Evolutionary conservation across 768 basidiomycete genomes (phyloP), one percentile per base, ranked within the genome.

Genomic region (Mycena crocata): DNA sequence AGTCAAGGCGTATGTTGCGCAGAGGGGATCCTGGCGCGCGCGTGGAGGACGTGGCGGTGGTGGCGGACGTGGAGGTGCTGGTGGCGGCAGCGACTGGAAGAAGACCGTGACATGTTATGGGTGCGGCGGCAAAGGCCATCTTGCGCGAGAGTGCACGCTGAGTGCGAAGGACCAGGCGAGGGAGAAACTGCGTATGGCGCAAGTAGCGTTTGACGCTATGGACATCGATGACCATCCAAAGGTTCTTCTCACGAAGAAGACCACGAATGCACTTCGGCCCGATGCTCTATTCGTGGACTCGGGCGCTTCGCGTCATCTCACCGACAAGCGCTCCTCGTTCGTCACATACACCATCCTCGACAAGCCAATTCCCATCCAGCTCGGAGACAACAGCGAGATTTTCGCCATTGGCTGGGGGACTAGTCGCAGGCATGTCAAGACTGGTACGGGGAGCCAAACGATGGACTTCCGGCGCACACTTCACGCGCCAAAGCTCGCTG

Each of bases 201-300:
- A 51, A n/a, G 21, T 51, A 17, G 50, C 50, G 5, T 51, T 21
- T 34, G 50, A 51, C 17, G 19, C 30, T 15, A 21, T 49, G 14
- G 50, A 31, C 6, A 34, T 21, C 17, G 55, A 28, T 3, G 30
- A 42, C 8, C 42, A 57, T 2, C 56, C 56, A 1, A 57, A 57
- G 28, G 56, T 57, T 34, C 56, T 57, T 35, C 56, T 57, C 56
- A 57, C 56, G 44, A 57, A 45, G 54, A 28, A 55, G 24, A 40
- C 54, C 26, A 55, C 54, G 2, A 40, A 40, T 15, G 24, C 24
- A 1, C 54, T 55, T 3, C 39, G 37, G 4, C 7, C 37, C 24
- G 54, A 55, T 30, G 54, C 28, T 1, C 26, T 55, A 2, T 55
- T 55, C 28, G 37, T 55, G 2, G 54, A 55, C 37, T 55, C 54